Evolutionary conservation across 2,329 filamentous ascomycete species (phyloP), one percentile per base, ranked within the genome.

Genomic region (Hirsutella minnesotensis): DNA sequence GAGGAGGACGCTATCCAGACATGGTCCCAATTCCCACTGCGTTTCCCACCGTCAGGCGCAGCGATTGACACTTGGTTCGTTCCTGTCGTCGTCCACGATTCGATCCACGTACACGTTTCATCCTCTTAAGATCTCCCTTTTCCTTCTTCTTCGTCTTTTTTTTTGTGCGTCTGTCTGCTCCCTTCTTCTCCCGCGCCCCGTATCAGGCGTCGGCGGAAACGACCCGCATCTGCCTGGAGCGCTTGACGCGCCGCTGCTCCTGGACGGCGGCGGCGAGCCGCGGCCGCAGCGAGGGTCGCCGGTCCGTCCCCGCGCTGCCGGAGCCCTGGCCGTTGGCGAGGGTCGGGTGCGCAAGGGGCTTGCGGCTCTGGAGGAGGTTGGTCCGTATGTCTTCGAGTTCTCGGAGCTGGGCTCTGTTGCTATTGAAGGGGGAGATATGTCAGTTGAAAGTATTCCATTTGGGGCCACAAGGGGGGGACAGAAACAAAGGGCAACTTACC

Each of bases 351-450:
- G 56, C 43, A 42, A 63, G 58, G 36, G 62, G 47, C 41, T 60
- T 60, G 47, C 63, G 62, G 54, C 56, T 62, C 48, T 63, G 59
- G 36, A 65, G 60, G 39, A 65, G 52, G 41, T 65, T 59, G 48
- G 59, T 63, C 49, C 65, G 86, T 70, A 95, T 94, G 53, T 84
- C 76, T 53, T 83, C 77, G 49, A 96, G 80, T 57, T 95, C 83
- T 41, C 81, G 78, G 46, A 96, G 79, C 60, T 96, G 87, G 47
- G 86, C 84, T 62, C 90, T 83, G 68, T 96, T 98, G 68, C 92
- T 96, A 61, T 60, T 44, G 21, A 51, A 44, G 43, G 22, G 39
- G 18, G 37, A 20, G 7, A 7, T 27, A 27, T n/a, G 8, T 35
- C 9, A 35, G 33, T 9, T 16, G 15, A n/a, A n/a, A n/a, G n/a